Evolutionary conservation across 495 filamentous ascomycete genomes (phyloP), one percentile per base, ranked within the genome.

Genomic region (Xylaria venustula): DNA sequence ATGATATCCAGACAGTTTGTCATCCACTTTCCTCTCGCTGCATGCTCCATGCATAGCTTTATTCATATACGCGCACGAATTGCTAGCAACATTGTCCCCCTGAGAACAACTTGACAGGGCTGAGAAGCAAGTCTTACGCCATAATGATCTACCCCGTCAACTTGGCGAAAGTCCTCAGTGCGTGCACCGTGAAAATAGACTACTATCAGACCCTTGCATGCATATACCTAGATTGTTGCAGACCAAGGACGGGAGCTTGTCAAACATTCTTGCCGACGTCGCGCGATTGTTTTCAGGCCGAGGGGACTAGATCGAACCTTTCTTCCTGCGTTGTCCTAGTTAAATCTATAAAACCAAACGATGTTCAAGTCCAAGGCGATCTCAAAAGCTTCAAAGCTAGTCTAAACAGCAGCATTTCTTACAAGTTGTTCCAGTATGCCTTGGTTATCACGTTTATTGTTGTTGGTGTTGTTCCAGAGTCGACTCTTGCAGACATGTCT

Each of bases 371-470:
- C 55, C 25, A 20, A 34, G 22, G 26, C 26, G 19, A 52, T 6
- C 7, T 36, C 41, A 20, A 1, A 45, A 23, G 40, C n/a, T 26
- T 44, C 1, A 30, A 34, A 37, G 54, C 54, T 60, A 54, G 51
- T 44, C 59, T 64, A 15, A 49, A 15, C 40, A 28, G 22, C 63
- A 55, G 20, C 50, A 66, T 58, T 58, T 44, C 49, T 41, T 44
- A 53, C 44, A 57, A 28, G 53, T 61, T 42, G 44, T 47, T 55
- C 58, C 60, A 67, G 42, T 37, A 71, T 71, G 69, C 44, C 54
- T 61, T 64, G 66, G 69, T 55, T 54, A 47, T 52, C 63, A 17
- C 26, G 62, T 55, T 52, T 67, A 5, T 61, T 67, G 49, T 61
- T 64, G 37, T 58, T 61, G 26, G 52, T 60, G 34, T 49, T 65